phyloP scores from a whole-genome alignment of 768 basidiomycete species.

The Agaricus blazei region DNA sequence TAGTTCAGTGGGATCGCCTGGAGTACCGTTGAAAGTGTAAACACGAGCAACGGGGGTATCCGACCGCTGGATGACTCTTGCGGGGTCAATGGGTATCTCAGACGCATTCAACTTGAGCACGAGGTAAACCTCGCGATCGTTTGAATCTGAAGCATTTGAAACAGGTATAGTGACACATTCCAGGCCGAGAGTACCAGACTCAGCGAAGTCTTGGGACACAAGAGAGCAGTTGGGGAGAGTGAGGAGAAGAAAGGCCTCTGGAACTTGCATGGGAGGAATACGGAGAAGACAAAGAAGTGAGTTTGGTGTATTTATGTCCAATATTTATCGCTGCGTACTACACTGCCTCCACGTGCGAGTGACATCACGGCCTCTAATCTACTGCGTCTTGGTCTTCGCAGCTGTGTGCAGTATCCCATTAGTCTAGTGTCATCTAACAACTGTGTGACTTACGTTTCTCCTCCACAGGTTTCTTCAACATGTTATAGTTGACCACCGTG shows the following conservation, averaged over 20 bases:
- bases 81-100: conserved; percentile 60
- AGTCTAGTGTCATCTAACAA: not conserved
- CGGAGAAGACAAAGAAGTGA: not conserved
- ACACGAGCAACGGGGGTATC: conserved; percentile 29
- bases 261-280: not conserved
- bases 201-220: conserved; percentile 21
- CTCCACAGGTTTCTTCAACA: conserved; percentile 22
- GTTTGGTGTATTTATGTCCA: not conserved
- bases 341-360: conserved; percentile 10
- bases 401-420: not conserved
- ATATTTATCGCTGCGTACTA: conserved; percentile 4
- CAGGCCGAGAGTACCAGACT: conserved; percentile 45
- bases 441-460: conserved; percentile 14
- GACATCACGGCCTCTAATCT: conserved; percentile 9
- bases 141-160: conserved; percentile 22
- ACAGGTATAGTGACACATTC: conserved; percentile 56
- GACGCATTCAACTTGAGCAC: conserved; percentile 51
- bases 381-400: conserved; percentile 8
- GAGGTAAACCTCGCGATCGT: conserved; percentile 59
- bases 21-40: conserved; percentile 41
- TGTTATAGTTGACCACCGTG: conserved; percentile 59
- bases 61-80: conserved; percentile 36
- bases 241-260: conserved; percentile 52
- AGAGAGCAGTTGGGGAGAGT: conserved; percentile 46
- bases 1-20: conserved; percentile 30